phyloP scores from a whole-genome alignment of 2,329 filamentous ascomycete species.

The Pestalotiopsis sp. region DNA sequence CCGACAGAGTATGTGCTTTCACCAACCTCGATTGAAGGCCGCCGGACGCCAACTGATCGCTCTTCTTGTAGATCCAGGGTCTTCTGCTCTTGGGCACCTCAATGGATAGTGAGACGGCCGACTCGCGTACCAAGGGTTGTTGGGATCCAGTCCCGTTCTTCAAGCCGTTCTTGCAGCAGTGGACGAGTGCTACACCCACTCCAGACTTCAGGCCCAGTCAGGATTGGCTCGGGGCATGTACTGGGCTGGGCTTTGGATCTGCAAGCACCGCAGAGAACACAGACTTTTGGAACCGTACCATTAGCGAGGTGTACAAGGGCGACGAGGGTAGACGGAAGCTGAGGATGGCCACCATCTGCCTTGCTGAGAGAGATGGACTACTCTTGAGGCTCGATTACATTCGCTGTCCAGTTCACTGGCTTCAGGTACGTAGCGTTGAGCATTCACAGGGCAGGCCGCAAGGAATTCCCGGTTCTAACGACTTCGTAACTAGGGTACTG shows the following conservation, averaged over 20 bases:
- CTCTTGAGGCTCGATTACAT: conserved; percentile 48
- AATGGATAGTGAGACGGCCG: conserved; percentile 54
- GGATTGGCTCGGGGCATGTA: conserved; percentile 47
- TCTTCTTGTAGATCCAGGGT: conserved; percentile 43
- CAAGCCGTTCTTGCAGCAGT: conserved; percentile 44
- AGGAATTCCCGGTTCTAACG: not conserved
- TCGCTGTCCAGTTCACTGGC: conserved; percentile 55
- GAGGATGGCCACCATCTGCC: conserved; percentile 45
- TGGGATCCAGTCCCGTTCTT: conserved; percentile 51
- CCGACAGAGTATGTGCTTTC: conserved; percentile 41
- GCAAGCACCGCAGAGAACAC: conserved; percentile 37
- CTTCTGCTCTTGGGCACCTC: conserved; percentile 52
- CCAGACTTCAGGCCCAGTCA: conserved; percentile 51
- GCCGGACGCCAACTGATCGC: not conserved
- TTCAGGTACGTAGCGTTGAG: conserved; percentile 42
- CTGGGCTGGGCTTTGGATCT: conserved; percentile 48
- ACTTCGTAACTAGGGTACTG: conserved; percentile 40
- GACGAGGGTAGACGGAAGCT: conserved; percentile 53
- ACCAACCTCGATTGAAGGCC: not conserved
- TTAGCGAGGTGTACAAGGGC: conserved; percentile 49
- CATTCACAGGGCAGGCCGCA: not conserved
- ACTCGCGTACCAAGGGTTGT: conserved; percentile 47
- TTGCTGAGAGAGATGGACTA: conserved; percentile 51
- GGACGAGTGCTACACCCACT: conserved; percentile 40
- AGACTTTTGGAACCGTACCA: conserved; percentile 48